These are phyloP conservation scores for Penicillium sclerotiorum DNA, from an alignment of 2,329 filamentous ascomycete genomes.

Conservation along the genomic window DNA sequence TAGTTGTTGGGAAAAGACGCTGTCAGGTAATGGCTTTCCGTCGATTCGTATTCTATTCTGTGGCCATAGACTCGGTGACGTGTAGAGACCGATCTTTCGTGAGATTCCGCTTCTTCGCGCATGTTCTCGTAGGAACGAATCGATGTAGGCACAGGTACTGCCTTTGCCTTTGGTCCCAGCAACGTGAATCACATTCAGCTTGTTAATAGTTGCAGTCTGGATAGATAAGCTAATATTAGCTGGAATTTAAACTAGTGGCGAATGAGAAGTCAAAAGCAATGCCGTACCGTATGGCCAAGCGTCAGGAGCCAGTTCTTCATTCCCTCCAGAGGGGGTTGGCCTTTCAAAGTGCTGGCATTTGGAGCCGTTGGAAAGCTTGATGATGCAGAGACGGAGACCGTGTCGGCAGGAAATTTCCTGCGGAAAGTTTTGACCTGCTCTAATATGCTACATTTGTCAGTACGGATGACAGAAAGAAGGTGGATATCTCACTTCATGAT, in stretches of 20 bases:
- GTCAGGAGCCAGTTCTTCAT: not conserved
- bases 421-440: not conserved
- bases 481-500: too few species aligned
- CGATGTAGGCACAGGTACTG: constrained; percentile 15
- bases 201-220: constrained; percentile 1
- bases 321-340: not conserved
- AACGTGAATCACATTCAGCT: constrained; percentile 14
- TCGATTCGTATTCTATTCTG: constrained; percentile 20
- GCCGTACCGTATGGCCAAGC: not conserved
- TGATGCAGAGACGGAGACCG: not conserved
- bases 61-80: constrained; percentile 59
- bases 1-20: constrained; percentile 15
- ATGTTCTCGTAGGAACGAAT: constrained; percentile 5
- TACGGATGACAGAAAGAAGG: too few species aligned
- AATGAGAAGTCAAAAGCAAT: too few species aligned
- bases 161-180: constrained; percentile 17
- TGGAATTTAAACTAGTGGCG: too few species aligned
- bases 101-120: constrained; percentile 6
- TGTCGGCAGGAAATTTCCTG: not conserved
- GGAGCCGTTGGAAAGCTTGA: not conserved
- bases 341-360: not conserved
- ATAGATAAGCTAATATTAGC: too few species aligned
- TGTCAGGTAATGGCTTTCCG: constrained; percentile 12
- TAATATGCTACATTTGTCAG: too few species aligned
- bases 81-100: constrained; percentile 64